Conservation (phyloP, 164 flowering plant genomes). For the Protea cynaroides region DNA sequence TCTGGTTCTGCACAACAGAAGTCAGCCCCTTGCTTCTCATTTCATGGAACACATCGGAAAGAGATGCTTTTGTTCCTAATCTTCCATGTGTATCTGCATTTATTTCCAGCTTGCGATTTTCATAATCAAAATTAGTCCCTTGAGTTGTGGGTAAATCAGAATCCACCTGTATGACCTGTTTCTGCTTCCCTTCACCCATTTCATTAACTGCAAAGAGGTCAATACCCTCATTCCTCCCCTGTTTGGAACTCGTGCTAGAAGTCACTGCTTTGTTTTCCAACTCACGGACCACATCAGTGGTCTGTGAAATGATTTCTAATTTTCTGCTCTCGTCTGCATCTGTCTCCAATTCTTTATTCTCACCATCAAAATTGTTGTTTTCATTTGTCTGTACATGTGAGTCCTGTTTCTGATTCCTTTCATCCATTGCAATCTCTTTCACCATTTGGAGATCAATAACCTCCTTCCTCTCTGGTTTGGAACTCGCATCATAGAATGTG, state of each 20-base stretch:
- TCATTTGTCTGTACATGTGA: slow-evolving; percentile 36
- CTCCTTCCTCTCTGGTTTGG: slow-evolving; percentile 10
- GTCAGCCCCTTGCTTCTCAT: not conserved
- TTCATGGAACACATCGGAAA: not conserved
- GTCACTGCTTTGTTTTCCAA: slow-evolving; percentile 14
- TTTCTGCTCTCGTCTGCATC: slow-evolving; percentile 20
- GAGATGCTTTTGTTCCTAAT: not conserved
- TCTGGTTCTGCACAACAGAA: slow-evolving; percentile 11
- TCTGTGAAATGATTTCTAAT: slow-evolving; percentile 19
- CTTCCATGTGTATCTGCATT: not conserved
- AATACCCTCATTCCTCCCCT: not conserved
- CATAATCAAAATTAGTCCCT: not conserved
- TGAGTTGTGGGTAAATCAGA: not conserved
- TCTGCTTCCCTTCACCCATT: not conserved
- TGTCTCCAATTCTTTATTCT: slow-evolving; percentile 15
- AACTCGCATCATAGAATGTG: not conserved
- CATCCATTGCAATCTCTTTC: slow-evolving; percentile 14
- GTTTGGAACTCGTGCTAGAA: not conserved
- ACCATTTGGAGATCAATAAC: slow-evolving; percentile 6
- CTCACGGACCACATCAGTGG: slow-evolving; percentile 13
- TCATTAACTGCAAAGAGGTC: not conserved
- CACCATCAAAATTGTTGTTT: slow-evolving; percentile 49
- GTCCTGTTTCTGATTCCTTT: slow-evolving; percentile 23
- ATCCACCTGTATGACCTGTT: not conserved
- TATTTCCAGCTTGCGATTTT: not conserved